These are phyloP conservation scores for Diplosphaera chodatii DNA, from an alignment of 139 green algal species.

Conservation along the genomic window DNA sequence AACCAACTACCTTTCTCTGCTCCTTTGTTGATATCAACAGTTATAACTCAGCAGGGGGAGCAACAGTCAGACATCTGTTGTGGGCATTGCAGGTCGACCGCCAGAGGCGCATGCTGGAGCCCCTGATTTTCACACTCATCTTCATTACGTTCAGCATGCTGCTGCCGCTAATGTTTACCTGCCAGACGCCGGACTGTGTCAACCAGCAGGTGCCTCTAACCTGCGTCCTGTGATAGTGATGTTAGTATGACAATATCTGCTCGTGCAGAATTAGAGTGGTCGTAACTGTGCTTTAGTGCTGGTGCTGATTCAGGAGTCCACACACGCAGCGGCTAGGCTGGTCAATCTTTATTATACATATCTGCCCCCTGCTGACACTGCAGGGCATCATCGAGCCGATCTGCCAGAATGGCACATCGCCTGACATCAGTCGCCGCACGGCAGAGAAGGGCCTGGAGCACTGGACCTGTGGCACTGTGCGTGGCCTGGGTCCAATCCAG, in stretches of 20 bases:
- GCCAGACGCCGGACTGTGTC: conserved; percentile 56
- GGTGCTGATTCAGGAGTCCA: no score
- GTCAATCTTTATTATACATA: no score
- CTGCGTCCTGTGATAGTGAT: no score
- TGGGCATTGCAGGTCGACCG: neutral
- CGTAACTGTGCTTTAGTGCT: no score
- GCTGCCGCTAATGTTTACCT: conserved; percentile 77
- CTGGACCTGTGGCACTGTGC: conserved; percentile 53
- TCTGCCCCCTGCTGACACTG: no score
- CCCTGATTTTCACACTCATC: conserved; percentile 59
- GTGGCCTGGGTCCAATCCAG: conserved; percentile 1
- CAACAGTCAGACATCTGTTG: no score
- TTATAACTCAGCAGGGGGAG: no score
- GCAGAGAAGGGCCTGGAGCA: conserved; percentile 56
- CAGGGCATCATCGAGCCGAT: conserved; percentile 36
- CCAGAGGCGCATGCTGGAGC: conserved; percentile 59
- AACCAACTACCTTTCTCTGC: no score
- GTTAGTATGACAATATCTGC: no score
- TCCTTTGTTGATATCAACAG: no score
- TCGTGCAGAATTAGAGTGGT: no score
- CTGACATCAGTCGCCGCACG: conserved; percentile 37
- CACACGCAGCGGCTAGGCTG: no score
- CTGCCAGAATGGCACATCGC: conserved; percentile 38
- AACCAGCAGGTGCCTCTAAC: conserved; percentile 29
- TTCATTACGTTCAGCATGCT: conserved; percentile 76